Conservation (phyloP, 148 eudicot species). For the Fallopia convolvulus region DNA sequence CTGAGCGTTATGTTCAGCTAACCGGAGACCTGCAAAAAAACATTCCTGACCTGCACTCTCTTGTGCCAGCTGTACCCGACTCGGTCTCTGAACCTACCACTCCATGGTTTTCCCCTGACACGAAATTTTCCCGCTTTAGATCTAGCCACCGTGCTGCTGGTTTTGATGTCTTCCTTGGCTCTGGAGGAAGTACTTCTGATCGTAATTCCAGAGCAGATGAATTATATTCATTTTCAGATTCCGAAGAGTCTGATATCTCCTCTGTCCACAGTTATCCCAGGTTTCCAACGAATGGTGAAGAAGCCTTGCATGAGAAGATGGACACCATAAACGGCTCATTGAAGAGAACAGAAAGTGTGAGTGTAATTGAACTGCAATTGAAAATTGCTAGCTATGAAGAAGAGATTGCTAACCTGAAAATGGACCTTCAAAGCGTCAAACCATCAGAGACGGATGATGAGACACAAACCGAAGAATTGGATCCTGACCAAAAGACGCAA, state of each 20-base stretch:
- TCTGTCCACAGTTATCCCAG: conserved; percentile 53
- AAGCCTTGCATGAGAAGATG: conserved; percentile 30
- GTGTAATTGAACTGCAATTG: conserved; percentile 23
- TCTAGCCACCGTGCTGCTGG: conserved; percentile 86
- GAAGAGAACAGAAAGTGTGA: conserved; percentile 27
- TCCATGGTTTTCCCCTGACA: conserved; percentile 34
- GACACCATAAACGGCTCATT: conserved; percentile 16
- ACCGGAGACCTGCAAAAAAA: conserved; percentile 63
- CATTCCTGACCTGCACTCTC: conserved; percentile 58
- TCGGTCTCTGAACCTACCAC: conserved; percentile 47
- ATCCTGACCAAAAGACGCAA: conserved; percentile 25
- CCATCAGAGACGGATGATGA: conserved; percentile 17
- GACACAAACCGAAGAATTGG: conserved; percentile 20
- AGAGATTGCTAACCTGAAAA: conserved; percentile 47
- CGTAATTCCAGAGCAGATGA: conserved; percentile 52
- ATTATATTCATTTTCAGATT: conserved; percentile 58
- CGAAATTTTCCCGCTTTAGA: conserved; percentile 35
- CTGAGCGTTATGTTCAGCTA: conserved; percentile 77
- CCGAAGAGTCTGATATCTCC: conserved; percentile 85
- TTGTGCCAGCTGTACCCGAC: conserved; percentile 61
- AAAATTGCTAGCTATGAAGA: conserved; percentile 44
- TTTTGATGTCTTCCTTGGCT: conserved; percentile 72
- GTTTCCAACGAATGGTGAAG: conserved; percentile 33
- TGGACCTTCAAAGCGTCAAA: conserved; percentile 38
- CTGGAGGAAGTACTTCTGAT: conserved; percentile 50